These are phyloP conservation scores for Bjerkandera adusta DNA, from an alignment of 1,284 basidiomycete genomes.

Conservation along the genomic window DNA sequence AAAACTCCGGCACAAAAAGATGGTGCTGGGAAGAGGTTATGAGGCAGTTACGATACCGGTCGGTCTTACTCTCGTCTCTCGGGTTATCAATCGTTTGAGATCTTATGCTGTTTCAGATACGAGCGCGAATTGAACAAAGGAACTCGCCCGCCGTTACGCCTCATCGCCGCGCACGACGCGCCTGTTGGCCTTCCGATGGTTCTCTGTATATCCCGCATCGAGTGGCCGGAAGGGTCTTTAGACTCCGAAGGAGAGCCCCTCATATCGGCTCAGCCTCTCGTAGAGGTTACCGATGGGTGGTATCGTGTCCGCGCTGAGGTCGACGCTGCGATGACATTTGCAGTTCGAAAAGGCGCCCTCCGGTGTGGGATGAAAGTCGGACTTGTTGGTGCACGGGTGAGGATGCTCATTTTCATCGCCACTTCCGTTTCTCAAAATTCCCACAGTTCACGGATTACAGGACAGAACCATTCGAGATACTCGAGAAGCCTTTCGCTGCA, in stretches of 20 bases:
- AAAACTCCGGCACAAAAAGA: slow-evolving; percentile 41
- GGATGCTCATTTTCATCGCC: slow-evolving; percentile 22
- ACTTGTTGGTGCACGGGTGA: slow-evolving; percentile 76
- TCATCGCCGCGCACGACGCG: slow-evolving; percentile 76
- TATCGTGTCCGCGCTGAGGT: slow-evolving; percentile 80
- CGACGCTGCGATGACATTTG: slow-evolving; percentile 73
- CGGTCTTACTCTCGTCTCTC: slow-evolving; percentile 22
- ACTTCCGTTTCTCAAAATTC: background rate
- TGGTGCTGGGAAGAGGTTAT: slow-evolving; percentile 85
- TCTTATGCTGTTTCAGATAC: slow-evolving; percentile 55
- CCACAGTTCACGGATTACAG: background rate
- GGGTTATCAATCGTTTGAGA: background rate
- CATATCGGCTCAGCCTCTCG: too few relatives aligned
- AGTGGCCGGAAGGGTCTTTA: slow-evolving; percentile 41
- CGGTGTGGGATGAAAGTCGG: slow-evolving; percentile 82
- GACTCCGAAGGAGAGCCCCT: slow-evolving; percentile 4
- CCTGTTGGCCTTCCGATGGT: slow-evolving; percentile 76
- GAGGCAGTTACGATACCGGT: slow-evolving; percentile 86
- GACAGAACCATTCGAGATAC: slow-evolving; percentile 49
- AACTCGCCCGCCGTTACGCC: slow-evolving; percentile 76
- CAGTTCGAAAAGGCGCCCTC: slow-evolving; percentile 65
- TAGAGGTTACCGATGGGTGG: slow-evolving; percentile 97
- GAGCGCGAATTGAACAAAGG: slow-evolving; percentile 85
- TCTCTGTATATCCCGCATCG: slow-evolving; percentile 78
- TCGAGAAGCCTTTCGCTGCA: slow-evolving; percentile 42